Evolutionary conservation across 2,329 filamentous ascomycete genomes (phyloP).

Genomic region (Fusarium miscanthi): DNA sequence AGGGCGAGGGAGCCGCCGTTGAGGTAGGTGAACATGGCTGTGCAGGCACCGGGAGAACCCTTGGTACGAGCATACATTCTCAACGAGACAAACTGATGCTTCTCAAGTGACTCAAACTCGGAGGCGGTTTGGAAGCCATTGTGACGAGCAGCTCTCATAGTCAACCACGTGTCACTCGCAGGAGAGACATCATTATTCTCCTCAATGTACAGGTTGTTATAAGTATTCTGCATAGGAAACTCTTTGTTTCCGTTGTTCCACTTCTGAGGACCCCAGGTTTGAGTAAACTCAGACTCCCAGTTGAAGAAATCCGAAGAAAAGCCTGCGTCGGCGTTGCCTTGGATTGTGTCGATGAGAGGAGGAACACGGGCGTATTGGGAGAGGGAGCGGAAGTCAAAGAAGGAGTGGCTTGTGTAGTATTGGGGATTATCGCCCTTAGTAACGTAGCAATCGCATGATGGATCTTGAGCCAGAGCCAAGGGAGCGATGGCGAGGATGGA

Average conservation of each 20-base stretch:
- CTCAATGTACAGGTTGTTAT: slow-evolving; percentile 59
- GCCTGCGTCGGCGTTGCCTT: slow-evolving; percentile 48
- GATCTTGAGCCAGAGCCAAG: slow-evolving; percentile 36
- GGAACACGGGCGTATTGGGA: slow-evolving; percentile 47
- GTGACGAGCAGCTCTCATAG: slow-evolving; percentile 58
- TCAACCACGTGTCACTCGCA: slow-evolving; percentile 55
- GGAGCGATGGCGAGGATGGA: slow-evolving; percentile 40
- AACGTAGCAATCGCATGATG: slow-evolving; percentile 48
- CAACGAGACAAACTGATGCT: slow-evolving; percentile 48
- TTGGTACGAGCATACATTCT: slow-evolving; percentile 61
- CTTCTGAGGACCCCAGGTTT: slow-evolving; percentile 51
- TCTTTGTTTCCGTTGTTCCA: slow-evolving; percentile 53
- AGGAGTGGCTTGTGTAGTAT: slow-evolving; percentile 44
- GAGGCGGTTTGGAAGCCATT: slow-evolving; percentile 56
- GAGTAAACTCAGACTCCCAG: slow-evolving; percentile 45
- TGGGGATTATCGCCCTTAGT: slow-evolving; percentile 40
- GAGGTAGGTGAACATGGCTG: slow-evolving; percentile 63
- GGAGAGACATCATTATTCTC: slow-evolving; percentile 48
- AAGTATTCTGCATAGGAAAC: slow-evolving; percentile 52
- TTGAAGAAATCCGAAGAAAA: slow-evolving; percentile 52
- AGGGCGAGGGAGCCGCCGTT: slow-evolving; percentile 47
- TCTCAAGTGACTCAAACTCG: slow-evolving; percentile 56
- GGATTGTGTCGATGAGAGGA: slow-evolving; percentile 42
- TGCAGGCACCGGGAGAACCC: slow-evolving; percentile 60
- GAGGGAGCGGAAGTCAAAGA: slow-evolving; percentile 49